Conservation (phyloP, 1,284 basidiomycete genomes). For the Fomes fomentarius region DNA sequence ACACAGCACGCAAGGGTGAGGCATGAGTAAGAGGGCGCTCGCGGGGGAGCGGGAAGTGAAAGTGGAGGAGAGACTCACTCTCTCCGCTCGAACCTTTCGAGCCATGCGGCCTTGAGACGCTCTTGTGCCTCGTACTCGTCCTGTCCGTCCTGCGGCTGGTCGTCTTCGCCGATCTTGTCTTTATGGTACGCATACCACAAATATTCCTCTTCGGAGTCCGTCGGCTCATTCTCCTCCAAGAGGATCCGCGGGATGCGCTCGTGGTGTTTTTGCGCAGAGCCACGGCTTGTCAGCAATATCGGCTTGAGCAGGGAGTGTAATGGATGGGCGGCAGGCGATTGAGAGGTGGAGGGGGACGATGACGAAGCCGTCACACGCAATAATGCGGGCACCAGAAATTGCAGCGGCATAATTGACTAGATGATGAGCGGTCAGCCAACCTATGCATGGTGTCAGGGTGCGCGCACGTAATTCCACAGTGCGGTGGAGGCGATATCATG, state of each 20-base stretch:
- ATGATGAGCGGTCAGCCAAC: constrained; percentile 6
- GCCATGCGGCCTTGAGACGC: constrained; percentile 55
- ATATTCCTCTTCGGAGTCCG: constrained; percentile 67
- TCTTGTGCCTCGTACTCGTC: constrained; percentile 37
- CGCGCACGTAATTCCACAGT: neutral
- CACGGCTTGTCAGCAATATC: constrained; percentile 60
- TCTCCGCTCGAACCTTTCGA: constrained; percentile 68
- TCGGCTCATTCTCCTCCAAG: constrained; percentile 55
- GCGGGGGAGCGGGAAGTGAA: neutral
- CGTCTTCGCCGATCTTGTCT: constrained; percentile 50
- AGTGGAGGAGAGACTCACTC: constrained; percentile 54
- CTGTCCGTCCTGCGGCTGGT: constrained; percentile 18
- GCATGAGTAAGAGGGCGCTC: constrained; percentile 6
- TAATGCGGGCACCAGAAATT: constrained; percentile 56
- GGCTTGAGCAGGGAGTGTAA: constrained; percentile 60
- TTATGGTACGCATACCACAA: constrained; percentile 72
- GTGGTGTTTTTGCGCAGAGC: constrained; percentile 63
- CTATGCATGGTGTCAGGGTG: neutral
- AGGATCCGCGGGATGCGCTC: constrained; percentile 62
- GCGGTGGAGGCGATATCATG: too few species aligned
- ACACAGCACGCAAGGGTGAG: neutral
- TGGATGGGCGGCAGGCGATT: constrained; percentile 44
- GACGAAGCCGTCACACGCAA: constrained; percentile 34
- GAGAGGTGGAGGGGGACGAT: constrained; percentile 12
- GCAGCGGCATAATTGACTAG: constrained; percentile 72